A percentile compares a stretch with the other conserved stretches of the same genome.
phyloP scores from a whole-genome alignment of 1,139 yeast species.

The Diutina siamensis region DNA sequence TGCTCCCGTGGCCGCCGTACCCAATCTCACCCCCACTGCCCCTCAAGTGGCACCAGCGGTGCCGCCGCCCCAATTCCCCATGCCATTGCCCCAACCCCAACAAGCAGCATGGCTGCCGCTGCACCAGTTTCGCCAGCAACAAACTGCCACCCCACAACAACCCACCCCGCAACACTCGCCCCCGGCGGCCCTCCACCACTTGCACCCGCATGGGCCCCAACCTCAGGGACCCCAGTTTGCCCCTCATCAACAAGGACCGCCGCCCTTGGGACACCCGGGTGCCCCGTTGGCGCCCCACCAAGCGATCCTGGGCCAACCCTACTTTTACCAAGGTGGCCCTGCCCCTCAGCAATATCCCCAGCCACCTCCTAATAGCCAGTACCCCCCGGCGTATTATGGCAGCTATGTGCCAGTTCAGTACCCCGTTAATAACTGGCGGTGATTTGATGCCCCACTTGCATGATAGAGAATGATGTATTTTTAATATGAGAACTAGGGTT shows the following conservation, averaged over 20 bases:
- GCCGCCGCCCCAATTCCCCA: slow-evolving; percentile 9
- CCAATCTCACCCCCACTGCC: slow-evolving; percentile 11
- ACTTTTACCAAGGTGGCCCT: slow-evolving; percentile 1
- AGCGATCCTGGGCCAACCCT: background rate
- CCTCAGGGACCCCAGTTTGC: slow-evolving; percentile 7
- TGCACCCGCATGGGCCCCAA: slow-evolving; percentile 7
- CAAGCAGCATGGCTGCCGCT: slow-evolving; percentile 9
- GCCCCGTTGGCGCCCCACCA: background rate
- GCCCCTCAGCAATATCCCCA: slow-evolving; percentile 3
- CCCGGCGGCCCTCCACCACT: slow-evolving; percentile 8
- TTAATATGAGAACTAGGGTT: background rate
- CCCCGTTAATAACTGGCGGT: slow-evolving; percentile 5
- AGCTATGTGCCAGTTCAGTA: slow-evolving; percentile 5
- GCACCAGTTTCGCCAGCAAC: slow-evolving; percentile 7
- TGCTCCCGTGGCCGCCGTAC: slow-evolving; percentile 7
- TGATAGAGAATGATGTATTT: background rate
- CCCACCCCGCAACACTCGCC: slow-evolving; percentile 7
- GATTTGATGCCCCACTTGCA: background rate
- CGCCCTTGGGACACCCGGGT: background rate
- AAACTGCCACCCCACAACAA: slow-evolving; percentile 2
- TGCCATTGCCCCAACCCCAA: slow-evolving; percentile 8
- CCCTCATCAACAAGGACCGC: slow-evolving; percentile 2
- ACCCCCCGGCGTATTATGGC: slow-evolving; percentile 4
- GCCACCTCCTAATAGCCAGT: slow-evolving; percentile 2
- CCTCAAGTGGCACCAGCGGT: slow-evolving; percentile 8